These are phyloP conservation scores for Jackrogersella minutella DNA, from an alignment of 495 filamentous ascomycete genomes.

Conservation along the genomic window DNA sequence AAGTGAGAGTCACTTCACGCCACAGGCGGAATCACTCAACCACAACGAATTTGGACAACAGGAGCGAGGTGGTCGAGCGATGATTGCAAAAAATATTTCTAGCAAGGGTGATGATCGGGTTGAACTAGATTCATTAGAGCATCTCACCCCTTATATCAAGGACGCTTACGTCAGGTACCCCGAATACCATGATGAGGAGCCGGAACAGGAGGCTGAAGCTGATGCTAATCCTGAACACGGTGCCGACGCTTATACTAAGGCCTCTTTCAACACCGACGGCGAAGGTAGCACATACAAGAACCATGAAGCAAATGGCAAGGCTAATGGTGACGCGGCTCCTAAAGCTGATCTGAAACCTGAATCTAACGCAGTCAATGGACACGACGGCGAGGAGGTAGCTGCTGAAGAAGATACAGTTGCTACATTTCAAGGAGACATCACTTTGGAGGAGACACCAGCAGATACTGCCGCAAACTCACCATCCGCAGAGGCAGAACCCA, in stretches of 20 bases:
- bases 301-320: neutral
- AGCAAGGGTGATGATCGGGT: neutral
- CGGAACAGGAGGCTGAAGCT: constrained; percentile 14
- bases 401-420: neutral
- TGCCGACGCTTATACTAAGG: neutral
- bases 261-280: neutral
- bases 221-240: constrained; percentile 6
- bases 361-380: constrained; percentile 12
- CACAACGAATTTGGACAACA: neutral
- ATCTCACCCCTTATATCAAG: constrained; percentile 45
- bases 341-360: neutral
- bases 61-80: neutral
- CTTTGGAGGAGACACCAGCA: constrained; percentile 35
- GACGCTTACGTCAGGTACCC: constrained; percentile 35
- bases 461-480: constrained; percentile 37
- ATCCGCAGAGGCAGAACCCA: constrained; percentile 6
- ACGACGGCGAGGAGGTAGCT: constrained; percentile 13
- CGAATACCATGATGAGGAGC: constrained; percentile 23
- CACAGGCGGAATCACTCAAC: neutral
- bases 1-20: neutral
- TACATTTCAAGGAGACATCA: constrained; percentile 4
- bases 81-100: neutral
- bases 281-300: neutral
- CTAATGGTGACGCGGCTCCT: neutral
- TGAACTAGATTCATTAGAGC: constrained; percentile 17